A percentile compares a stretch with the other conserved stretches of the same genome.
Evolutionary conservation across 2,329 filamentous ascomycete genomes (phyloP).

Genomic region (Kalmusia sp.): DNA sequence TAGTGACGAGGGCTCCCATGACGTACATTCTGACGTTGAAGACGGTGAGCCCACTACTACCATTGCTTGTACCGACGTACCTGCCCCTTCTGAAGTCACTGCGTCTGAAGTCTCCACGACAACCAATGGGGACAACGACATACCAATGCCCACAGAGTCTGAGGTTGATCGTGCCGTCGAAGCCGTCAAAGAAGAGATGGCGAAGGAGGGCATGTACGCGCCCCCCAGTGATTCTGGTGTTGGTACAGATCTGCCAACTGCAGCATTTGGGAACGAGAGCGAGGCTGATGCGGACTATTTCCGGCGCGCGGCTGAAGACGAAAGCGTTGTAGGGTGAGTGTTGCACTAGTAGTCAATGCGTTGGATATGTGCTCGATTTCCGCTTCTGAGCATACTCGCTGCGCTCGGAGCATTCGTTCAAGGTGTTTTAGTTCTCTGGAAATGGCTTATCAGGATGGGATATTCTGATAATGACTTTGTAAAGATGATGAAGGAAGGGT

Average conservation of each 20-base stretch:
- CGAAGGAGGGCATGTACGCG: conserved; percentile 28
- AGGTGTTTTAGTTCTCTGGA: neutral
- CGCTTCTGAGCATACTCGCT: no score
- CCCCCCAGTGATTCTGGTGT: conserved; percentile 45
- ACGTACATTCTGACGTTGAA: conserved; percentile 38
- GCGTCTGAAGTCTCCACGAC: conserved; percentile 29
- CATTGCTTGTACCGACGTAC: conserved; percentile 10
- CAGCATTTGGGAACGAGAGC: conserved; percentile 27
- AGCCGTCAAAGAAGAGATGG: conserved; percentile 37
- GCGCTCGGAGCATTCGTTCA: neutral
- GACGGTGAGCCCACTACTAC: conserved; percentile 38
- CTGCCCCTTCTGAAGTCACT: conserved; percentile 28
- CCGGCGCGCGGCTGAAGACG: conserved; percentile 44
- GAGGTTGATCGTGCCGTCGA: conserved; percentile 40
- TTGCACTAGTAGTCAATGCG: neutral
- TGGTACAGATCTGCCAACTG: conserved; percentile 46
- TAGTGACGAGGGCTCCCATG: conserved; percentile 19
- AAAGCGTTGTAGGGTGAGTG: conserved; percentile 42
- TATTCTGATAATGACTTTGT: no score
- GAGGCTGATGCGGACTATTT: conserved; percentile 45
- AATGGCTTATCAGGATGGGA: neutral
- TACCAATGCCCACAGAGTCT: conserved; percentile 37
- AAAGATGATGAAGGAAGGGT: neutral
- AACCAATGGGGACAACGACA: conserved; percentile 23
- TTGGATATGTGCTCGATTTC: neutral